These are phyloP conservation scores for Heterobasidion occidentale DNA, from an alignment of 1,284 basidiomycete genomes.

Conservation along the genomic window DNA sequence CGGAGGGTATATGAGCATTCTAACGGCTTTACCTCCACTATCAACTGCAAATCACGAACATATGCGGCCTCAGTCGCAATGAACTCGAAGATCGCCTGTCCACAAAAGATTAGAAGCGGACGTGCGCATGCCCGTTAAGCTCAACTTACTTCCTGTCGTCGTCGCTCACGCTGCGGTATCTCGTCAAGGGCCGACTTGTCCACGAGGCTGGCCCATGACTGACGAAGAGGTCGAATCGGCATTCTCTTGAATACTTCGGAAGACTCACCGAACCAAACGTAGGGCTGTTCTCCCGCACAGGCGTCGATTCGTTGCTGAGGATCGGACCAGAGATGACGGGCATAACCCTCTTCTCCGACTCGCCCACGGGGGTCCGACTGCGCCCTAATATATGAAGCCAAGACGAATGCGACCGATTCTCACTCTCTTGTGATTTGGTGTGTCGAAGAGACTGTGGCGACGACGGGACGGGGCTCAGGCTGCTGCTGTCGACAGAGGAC, in stretches of 20 bases:
- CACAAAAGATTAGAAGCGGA: background rate
- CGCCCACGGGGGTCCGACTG: constrained; percentile 35
- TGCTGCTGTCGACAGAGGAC: constrained; percentile 27
- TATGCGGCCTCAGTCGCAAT: constrained; percentile 85
- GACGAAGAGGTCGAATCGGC: background rate
- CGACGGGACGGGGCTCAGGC: constrained; percentile 22
- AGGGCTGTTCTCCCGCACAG: constrained; percentile 34
- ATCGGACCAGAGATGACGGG: constrained; percentile 57
- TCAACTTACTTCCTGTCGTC: constrained; percentile 71
- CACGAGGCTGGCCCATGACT: constrained; percentile 90
- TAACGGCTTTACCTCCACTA: constrained; percentile 64
- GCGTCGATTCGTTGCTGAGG: constrained; percentile 8
- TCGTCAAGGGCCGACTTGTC: constrained; percentile 75
- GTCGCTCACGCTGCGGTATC: constrained; percentile 71
- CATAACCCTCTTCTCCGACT: constrained; percentile 28
- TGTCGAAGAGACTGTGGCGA: constrained; percentile 17
- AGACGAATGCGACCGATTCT: constrained; percentile 15
- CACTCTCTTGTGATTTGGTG: constrained; percentile 16
- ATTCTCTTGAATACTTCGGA: constrained; percentile 1
- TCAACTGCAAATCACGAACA: constrained; percentile 83
- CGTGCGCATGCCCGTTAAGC: background rate
- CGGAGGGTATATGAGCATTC: constrained; percentile 14
- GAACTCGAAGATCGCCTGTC: constrained; percentile 81
- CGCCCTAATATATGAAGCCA: constrained; percentile 49
- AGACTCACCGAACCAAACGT: constrained; percentile 62